Conservation (phyloP, 805 yeast species). For the Grigorovia humatica region DNA sequence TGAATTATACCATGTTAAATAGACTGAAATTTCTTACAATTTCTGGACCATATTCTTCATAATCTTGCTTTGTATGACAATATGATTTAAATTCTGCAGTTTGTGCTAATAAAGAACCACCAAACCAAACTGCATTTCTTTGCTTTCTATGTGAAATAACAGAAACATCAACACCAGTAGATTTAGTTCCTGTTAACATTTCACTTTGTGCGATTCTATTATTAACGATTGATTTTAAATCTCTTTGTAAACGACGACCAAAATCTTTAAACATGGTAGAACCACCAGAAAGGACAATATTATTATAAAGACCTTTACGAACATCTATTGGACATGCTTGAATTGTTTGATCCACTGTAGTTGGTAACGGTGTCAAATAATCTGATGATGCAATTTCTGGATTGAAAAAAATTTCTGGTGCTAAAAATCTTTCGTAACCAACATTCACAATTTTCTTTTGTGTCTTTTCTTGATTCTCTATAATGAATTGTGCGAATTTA, state of each 20-base stretch:
- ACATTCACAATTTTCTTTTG: constrained; percentile 69
- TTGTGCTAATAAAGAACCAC: constrained; percentile 94
- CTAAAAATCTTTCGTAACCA: constrained; percentile 94
- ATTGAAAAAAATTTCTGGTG: constrained; percentile 97
- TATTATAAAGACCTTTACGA: constrained; percentile 89
- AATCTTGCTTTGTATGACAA: constrained; percentile 94
- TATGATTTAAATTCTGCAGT: constrained; percentile 93
- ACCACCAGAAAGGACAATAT: constrained; percentile 94
- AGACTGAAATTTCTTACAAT: constrained; percentile 95
- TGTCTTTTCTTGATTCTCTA: constrained; percentile 64
- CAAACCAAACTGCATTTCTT: constrained; percentile 98
- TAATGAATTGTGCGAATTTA: constrained; percentile 85
- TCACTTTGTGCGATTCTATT: constrained; percentile 82
- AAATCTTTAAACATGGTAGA: constrained; percentile 98
- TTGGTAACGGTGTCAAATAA: constrained; percentile 90
- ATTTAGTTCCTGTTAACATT: constrained; percentile 56
- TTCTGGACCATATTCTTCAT: constrained; percentile 96
- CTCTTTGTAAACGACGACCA: constrained; percentile 95
- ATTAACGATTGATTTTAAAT: constrained; percentile 75
- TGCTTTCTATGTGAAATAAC: constrained; percentile 96
- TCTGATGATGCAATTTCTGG: constrained; percentile 96
- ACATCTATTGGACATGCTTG: constrained; percentile 96
- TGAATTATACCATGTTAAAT: constrained; percentile 68
- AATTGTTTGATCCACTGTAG: constrained; percentile 90
- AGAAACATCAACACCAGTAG: constrained; percentile 93